These are phyloP conservation scores for Dryas alaskensis DNA, from an alignment of 306 rosid genomes.

Conservation along the genomic window DNA sequence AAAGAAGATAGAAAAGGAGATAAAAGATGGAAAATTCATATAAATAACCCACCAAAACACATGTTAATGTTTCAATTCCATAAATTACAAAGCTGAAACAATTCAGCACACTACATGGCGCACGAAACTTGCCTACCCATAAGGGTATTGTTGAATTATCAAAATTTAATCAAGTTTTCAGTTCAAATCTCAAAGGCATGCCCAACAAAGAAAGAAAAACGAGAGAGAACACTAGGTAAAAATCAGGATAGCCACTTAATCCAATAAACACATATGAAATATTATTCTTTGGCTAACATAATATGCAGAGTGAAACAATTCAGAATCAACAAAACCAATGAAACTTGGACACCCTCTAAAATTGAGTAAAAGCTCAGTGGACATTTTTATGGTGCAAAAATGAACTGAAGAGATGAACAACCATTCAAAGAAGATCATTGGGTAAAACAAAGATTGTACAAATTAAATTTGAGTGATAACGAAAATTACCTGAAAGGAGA, in stretches of 20 bases:
- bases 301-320: neutral
- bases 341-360: neutral
- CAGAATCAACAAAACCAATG: neutral
- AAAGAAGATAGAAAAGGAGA: neutral
- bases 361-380: neutral
- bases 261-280: neutral
- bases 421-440: neutral
- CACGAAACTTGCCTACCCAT: neutral
- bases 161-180: neutral
- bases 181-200: neutral
- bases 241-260: neutral
- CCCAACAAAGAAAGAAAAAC: neutral
- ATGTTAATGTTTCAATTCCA: neutral
- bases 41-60: conserved; percentile 2
- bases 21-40: neutral
- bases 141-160: neutral
- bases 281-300: neutral
- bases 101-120: neutral
- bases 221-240: neutral
- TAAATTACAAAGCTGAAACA: neutral
- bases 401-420: neutral
- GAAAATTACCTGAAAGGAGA: conserved; percentile 1
- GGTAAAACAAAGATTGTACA: neutral
- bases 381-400: neutral
- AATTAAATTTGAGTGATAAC: neutral